These are phyloP conservation scores for Gnetum montanum DNA, from an alignment of 75 land plant genomes.

Conservation along the genomic window DNA sequence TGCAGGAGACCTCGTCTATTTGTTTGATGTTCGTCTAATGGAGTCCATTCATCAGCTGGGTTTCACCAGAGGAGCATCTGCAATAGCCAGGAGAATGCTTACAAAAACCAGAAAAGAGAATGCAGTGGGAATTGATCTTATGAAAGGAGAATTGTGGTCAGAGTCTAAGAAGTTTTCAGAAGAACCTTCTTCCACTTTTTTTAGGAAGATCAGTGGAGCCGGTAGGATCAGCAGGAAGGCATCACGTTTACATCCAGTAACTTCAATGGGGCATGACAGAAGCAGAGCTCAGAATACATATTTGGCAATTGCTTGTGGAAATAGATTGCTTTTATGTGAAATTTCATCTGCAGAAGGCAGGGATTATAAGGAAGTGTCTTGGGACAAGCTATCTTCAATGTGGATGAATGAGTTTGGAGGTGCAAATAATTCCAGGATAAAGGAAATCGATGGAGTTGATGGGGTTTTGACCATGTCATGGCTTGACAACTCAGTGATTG, in stretches of 20 bases:
- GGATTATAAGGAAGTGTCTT: constrained; percentile 1
- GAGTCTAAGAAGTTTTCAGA: not conserved
- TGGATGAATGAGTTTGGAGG: constrained; percentile 6
- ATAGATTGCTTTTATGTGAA: constrained; percentile 52
- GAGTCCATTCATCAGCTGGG: constrained; percentile 28
- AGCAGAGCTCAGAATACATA: constrained; percentile 8
- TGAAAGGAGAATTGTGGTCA: not conserved
- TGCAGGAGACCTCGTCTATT: constrained; percentile 36
- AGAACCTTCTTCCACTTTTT: not conserved
- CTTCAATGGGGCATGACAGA: not conserved
- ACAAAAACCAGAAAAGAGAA: not conserved
- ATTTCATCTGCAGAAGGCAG: constrained; percentile 15
- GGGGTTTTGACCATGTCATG: constrained; percentile 65
- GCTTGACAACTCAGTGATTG: constrained; percentile 67
- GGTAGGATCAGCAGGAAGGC: constrained; percentile 10
- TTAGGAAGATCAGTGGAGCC: constrained; percentile 22
- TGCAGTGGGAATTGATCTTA: not conserved
- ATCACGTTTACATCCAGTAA: not conserved
- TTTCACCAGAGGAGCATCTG: constrained; percentile 40
- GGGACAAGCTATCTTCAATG: not conserved
- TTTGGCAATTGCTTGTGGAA: constrained; percentile 37
- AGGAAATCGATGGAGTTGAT: constrained; percentile 54
- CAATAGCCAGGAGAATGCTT: constrained; percentile 22
- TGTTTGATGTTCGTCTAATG: constrained; percentile 27
- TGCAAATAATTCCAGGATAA: constrained; percentile 22